phyloP scores from a whole-genome alignment of 768 basidiomycete species.

The Dioszegia crocea region DNA sequence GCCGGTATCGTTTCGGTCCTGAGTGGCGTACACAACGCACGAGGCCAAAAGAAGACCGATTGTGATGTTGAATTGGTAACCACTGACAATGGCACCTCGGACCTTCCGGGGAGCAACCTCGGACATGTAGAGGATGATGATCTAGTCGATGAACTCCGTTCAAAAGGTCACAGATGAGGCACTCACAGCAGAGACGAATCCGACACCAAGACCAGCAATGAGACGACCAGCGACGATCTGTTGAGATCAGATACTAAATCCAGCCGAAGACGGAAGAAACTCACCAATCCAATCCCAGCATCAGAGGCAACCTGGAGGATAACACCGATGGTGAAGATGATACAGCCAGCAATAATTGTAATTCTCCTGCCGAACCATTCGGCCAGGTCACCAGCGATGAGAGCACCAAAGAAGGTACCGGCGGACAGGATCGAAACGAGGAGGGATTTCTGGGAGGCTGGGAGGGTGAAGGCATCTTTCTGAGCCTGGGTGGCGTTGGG shows the following conservation, averaged over 20 bases:
- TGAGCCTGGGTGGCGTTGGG: slow-evolving; percentile 24
- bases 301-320: slow-evolving; percentile 45
- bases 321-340: slow-evolving; percentile 44
- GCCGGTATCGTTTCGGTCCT: slow-evolving; percentile 42
- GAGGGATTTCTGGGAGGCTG: slow-evolving; percentile 45
- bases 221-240: slow-evolving; percentile 47
- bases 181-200: slow-evolving; percentile 40
- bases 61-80: slow-evolving; percentile 51
- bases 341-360: slow-evolving; percentile 37
- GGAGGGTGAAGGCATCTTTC: slow-evolving; percentile 34
- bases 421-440: slow-evolving; percentile 52
- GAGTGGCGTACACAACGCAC: slow-evolving; percentile 49
- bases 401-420: slow-evolving; percentile 51
- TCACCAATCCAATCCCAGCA: slow-evolving; percentile 40
- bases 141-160: neutral
- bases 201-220: slow-evolving; percentile 43
- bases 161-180: neutral
- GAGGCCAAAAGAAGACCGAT: slow-evolving; percentile 50
- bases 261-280: neutral
- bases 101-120: slow-evolving; percentile 50
- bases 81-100: slow-evolving; percentile 50
- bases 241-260: neutral
- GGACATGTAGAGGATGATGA: slow-evolving; percentile 49
- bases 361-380: slow-evolving; percentile 49
- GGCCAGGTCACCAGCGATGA: slow-evolving; percentile 52